phyloP scores from a whole-genome alignment of 2,329 filamentous ascomycete species.

The Fusarium verrucosum region DNA sequence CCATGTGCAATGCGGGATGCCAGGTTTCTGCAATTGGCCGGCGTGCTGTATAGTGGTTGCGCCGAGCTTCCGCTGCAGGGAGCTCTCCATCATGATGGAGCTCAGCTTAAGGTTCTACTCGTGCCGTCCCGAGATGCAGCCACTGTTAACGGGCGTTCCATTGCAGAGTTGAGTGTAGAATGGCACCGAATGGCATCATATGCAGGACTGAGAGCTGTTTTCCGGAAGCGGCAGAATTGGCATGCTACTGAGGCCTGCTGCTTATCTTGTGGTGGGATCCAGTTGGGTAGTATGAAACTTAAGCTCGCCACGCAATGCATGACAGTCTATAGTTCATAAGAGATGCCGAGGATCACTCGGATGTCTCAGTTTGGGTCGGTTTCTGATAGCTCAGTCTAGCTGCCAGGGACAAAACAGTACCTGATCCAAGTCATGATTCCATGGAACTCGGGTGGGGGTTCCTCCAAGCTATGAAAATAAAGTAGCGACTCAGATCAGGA shows the following conservation, averaged over 20 bases:
- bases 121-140: constrained; percentile 29
- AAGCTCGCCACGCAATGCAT: constrained; percentile 25
- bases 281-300: background rate
- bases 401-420: constrained; percentile 31
- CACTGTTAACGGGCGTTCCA: constrained; percentile 22
- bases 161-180: constrained; percentile 6
- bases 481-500: constrained; percentile 20
- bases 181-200: constrained; percentile 7
- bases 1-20: constrained; percentile 19
- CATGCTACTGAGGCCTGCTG: constrained; percentile 33
- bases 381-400: constrained; percentile 13
- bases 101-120: constrained; percentile 26
- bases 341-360: background rate
- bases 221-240: constrained; percentile 22
- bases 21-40: constrained; percentile 30
- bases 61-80: constrained; percentile 23
- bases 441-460: constrained; percentile 31
- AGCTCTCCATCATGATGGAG: constrained; percentile 24
- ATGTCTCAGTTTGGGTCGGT: background rate
- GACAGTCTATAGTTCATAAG: constrained; percentile 11
- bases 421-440: constrained; percentile 20
- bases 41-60: constrained; percentile 13
- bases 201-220: constrained; percentile 8
- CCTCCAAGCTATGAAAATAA: background rate
- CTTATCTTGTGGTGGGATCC: constrained; percentile 16